Base-by-base conservation (phyloP, 805 yeast species). In the Saccharomycopsis sp. region DNA sequence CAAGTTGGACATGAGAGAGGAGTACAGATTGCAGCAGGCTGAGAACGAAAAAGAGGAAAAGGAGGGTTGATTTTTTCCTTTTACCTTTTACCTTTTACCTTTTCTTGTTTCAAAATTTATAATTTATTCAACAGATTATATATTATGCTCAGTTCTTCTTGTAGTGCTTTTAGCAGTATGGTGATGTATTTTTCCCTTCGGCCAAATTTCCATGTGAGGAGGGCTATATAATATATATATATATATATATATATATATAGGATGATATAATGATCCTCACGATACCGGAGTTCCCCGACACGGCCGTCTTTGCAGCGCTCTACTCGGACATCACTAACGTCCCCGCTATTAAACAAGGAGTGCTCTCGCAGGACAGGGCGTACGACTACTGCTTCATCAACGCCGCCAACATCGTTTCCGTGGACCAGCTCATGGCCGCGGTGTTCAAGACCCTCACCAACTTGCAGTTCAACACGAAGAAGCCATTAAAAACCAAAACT, bases 1-100 rank as follows among this genome's bases (percentile, higher is more conserved):
- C n/a, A n/a, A n/a, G n/a, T n/a, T n/a, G n/a, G n/a, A n/a, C 49
- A 63, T 60, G 48, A 72, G 62, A 36, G 54, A 57, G 36, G 46
- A 46, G 47, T 23, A 44, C 37, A 25, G n/a, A n/a, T n/a, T n/a
- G n/a, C n/a, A n/a, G n/a, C n/a, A n/a, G n/a, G n/a, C n/a, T n/a
- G n/a, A n/a, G n/a, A n/a, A n/a, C n/a, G n/a, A n/a, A n/a, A n/a
- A n/a, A n/a, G n/a, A n/a, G n/a, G n/a, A n/a, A n/a, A n/a, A n/a
- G n/a, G n/a, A n/a, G n/a, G n/a, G n/a, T n/a, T n/a, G n/a, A n/a
- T n/a, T n/a, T n/a, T n/a, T n/a, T n/a, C n/a, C n/a, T n/a, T n/a
- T n/a, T n/a, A n/a, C n/a, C n/a, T n/a, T n/a, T n/a, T n/a, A n/a
- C n/a, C n/a, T n/a, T n/a, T n/a, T n/a, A n/a, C n/a, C n/a, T n/a